Base-by-base conservation (phyloP, 2,329 filamentous ascomycete species). In the Pseudocercospora fuligena region DNA sequence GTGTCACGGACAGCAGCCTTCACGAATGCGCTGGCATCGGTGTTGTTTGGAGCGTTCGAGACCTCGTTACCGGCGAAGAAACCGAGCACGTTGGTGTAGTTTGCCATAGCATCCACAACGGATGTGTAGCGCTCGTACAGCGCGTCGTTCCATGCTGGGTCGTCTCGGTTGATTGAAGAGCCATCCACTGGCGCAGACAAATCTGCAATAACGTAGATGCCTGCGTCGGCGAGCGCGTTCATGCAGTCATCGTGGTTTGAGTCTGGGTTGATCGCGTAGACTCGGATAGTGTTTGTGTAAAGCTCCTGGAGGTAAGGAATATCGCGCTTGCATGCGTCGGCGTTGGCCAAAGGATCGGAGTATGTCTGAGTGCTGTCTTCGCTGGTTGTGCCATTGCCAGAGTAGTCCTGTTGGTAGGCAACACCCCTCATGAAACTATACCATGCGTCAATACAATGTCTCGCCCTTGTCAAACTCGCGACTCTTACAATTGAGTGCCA, bases 41-140 rank as follows among this genome's bases (percentile, higher is more conserved):
- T 98, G 87, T 97, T 97, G 86, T 90, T 94, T 73, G 86, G 85
- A 75, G 89, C 87, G 85, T 97, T 97, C 74, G 93, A 90, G 69
- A 99, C 95, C 83, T 99, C 95, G 82, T 99, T 99, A 79, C 95
- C 95, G 73, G 94, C 94, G 80, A 99, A 98, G 90, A 98, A 99
- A 75, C 95, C 95, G 70, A 99, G 89, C 60, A 92, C 90, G 83
- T 99, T 99, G 81, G 88, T 86, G 86, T 97, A 98, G 78, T 92
- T 85, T 73, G 87, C 85, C 75, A 99, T 84, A 69, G 87, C 85
- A 78, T 98, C 94, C 67, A 99, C 84, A 68, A 99, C 95, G 33
- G 82, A 82, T 65, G 89, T 92, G 86, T 98, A 99, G 70, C 93
- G 92, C 40, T 85, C 78, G 83, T 89, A 97, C 58, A 97, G 86